Evolutionary conservation across 2,329 filamentous ascomycete genomes (phyloP).

Genomic region (Hypoxylon sp.): DNA sequence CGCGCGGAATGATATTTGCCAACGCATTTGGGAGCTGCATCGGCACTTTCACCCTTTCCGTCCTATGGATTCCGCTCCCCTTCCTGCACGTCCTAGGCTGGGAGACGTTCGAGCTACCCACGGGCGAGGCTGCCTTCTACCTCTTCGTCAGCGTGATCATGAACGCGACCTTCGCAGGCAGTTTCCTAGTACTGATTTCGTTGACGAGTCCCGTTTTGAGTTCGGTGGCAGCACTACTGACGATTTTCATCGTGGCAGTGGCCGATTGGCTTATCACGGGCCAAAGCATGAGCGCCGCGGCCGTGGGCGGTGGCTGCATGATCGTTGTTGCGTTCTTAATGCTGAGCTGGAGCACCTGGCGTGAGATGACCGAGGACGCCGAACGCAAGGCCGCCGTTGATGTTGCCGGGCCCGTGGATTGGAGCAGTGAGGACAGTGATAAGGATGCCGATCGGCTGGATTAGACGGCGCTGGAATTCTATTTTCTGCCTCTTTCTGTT

Average conservation of each 20-base stretch:
- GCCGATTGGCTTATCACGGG: constrained; percentile 91
- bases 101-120: constrained; percentile 87
- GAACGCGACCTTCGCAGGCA: constrained; percentile 93
- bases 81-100: constrained; percentile 83
- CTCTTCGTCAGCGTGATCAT: constrained; percentile 84
- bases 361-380: constrained; percentile 90
- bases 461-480: constrained; percentile 11
- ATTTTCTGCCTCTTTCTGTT: not conserved
- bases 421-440: constrained; percentile 65
- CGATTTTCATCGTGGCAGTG: constrained; percentile 95
- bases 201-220: constrained; percentile 93
- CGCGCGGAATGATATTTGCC: constrained; percentile 95
- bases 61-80: constrained; percentile 94
- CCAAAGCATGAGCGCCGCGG: constrained; percentile 79
- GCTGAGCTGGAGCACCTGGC: constrained; percentile 91
- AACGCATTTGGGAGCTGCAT: constrained; percentile 93
- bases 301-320: constrained; percentile 84
- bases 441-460: constrained; percentile 54
- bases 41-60: constrained; percentile 84
- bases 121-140: constrained; percentile 82
- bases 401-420: constrained; percentile 55
- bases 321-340: constrained; percentile 92
- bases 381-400: constrained; percentile 67
- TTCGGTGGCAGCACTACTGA: constrained; percentile 92
- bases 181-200: constrained; percentile 92